Base-by-base conservation (phyloP, 2,329 filamentous ascomycete genomes). In the Cercospora zeae-maydis region DNA sequence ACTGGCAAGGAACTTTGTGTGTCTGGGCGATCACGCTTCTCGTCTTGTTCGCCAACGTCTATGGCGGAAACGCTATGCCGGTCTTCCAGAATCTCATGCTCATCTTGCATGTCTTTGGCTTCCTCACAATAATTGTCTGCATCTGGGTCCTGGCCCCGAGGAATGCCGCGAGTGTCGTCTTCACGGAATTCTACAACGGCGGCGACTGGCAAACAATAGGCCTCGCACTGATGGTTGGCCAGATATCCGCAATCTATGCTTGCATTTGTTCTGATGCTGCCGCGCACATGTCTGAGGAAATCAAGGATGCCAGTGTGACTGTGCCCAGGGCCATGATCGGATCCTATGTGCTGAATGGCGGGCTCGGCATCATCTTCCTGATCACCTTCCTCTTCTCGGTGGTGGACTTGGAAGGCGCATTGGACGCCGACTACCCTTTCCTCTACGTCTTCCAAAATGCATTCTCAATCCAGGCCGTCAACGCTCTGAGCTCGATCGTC, bases 1-100 rank as follows among this genome's bases (percentile, higher is more conserved):
- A 74, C 45, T 83, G 80, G 80, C 80, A 83, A 39, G 80, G 78
- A 11, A 83, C 80, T 0, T 71, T 83, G 1, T 78, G 82, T 62
- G 78, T 81, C 9, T 79, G 81, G 61, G 78, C 78, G 1, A 76
- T 81, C 54, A 77, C 78, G 19, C 57, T 78, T 3, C 64, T 82
- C 3, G 78, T 78, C 27, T 78, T 78, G 69, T 62, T 76, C 2
- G 74, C 79, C 65, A 83, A 82, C 62, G 69, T 75, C 37, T 75
- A 72, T 37, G 71, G 71, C 1, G 73, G 68, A 1, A 68, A 69
- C 4, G 63, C 66, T 11, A 73, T 80, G 65, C 78, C 77, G 0
- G 67, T 73, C 1, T 72, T 77, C 16, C 74, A 80, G 37, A 78
- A 77, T 51, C 51, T 76, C 3, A 70, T 78, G 30, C 70, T 79